These are phyloP conservation scores for Alternaria ventricosa DNA, from an alignment of 2,329 filamentous ascomycete genomes.

Conservation along the genomic window DNA sequence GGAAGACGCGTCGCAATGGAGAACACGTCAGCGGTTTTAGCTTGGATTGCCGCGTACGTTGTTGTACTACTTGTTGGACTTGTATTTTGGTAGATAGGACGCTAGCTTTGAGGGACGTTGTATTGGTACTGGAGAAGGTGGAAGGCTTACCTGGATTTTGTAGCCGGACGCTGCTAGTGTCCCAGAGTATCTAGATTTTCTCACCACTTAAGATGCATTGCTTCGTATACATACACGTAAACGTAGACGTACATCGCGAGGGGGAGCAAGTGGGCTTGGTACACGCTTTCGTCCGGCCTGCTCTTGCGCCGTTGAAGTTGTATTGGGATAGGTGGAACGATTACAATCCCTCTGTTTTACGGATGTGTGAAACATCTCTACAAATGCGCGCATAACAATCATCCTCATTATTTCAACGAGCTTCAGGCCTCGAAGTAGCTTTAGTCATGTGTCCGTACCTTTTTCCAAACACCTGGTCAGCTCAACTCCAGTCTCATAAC, in stretches of 20 bases:
- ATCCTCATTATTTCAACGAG: background rate
- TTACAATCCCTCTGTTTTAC: background rate
- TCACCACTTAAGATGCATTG: background rate
- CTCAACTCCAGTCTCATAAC: background rate
- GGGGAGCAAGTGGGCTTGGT: fast-evolving
- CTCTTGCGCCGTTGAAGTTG: background rate
- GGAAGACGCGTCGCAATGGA: no score
- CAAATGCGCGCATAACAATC: background rate
- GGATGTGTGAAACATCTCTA: no score
- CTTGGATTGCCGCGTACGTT: background rate
- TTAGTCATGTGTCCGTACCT: background rate
- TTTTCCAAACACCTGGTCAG: background rate
- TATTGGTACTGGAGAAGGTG: no score
- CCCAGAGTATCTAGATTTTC: fast-evolving
- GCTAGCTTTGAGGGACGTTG: background rate
- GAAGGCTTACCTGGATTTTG: no score
- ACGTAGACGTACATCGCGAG: background rate
- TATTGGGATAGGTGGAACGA: background rate
- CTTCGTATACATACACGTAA: background rate
- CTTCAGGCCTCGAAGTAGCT: background rate
- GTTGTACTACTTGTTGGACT: background rate
- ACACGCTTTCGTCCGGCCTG: background rate
- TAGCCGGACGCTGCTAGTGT: background rate
- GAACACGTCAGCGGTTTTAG: no score
- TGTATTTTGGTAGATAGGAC: background rate